Percentiles rank a stretch among this genome's conserved stretches.
phyloP scores from a whole-genome alignment of 306 rosid genomes.

The Benincasa hispida region DNA sequence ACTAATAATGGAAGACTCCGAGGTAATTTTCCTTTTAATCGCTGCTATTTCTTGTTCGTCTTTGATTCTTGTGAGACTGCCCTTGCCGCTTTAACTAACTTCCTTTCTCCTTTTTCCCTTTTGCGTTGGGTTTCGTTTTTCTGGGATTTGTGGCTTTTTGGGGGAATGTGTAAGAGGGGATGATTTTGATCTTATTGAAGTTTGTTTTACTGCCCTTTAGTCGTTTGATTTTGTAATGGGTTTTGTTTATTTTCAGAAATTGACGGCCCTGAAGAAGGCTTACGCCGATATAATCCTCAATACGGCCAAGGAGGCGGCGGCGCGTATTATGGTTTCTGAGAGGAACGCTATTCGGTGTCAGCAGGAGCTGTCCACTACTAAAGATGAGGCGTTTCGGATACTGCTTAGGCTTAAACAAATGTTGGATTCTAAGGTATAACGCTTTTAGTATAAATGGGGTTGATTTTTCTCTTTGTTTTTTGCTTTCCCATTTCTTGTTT shows the following conservation, averaged over 20 bases:
- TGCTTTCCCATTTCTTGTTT: not conserved
- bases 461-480: not conserved
- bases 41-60: not conserved
- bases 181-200: constrained; percentile 14
- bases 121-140: not conserved
- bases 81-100: not conserved
- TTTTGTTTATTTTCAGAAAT: constrained; percentile 38
- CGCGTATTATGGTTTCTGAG: constrained; percentile 63
- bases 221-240: constrained; percentile 5
- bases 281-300: constrained; percentile 72
- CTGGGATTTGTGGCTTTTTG: constrained; percentile 1
- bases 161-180: not conserved
- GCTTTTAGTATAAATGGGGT: constrained; percentile 7
- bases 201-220: not conserved
- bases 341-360: constrained; percentile 43
- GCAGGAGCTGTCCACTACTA: constrained; percentile 38
- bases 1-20: constrained; percentile 2
- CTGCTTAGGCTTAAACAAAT: constrained; percentile 65
- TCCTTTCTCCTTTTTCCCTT: not conserved
- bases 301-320: constrained; percentile 79
- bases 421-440: constrained; percentile 57
- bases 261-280: constrained; percentile 74
- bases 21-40: not conserved
- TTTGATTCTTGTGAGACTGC: not conserved
- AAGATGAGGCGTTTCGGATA: constrained; percentile 62